Percentiles rank a stretch among this genome's conserved stretches.
Evolutionary conservation across 2,329 filamentous ascomycete genomes (phyloP).

Genomic region (Emergomyces orientalis): DNA sequence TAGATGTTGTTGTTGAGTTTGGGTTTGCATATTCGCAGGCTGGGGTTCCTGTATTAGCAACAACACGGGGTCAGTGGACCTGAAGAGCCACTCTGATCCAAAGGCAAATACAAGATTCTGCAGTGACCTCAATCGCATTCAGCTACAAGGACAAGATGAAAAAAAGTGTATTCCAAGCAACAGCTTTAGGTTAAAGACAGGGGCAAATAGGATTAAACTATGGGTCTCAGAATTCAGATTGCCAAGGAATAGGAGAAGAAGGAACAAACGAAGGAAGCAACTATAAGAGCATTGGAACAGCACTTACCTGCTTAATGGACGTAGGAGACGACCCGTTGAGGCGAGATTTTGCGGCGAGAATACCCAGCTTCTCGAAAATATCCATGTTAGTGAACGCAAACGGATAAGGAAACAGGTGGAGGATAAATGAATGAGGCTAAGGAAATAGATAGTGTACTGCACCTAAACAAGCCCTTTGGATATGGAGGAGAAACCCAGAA

Average conservation of each 20-base stretch:
- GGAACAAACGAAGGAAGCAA: neutral
- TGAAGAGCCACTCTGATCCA: neutral
- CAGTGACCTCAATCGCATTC: neutral
- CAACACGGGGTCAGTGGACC: neutral
- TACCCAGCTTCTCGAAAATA: constrained; percentile 12
- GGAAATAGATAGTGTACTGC: constrained; percentile 2
- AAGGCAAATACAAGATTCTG: neutral
- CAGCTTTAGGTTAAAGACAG: neutral
- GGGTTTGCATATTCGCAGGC: constrained; percentile 20
- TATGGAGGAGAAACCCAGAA: constrained; percentile 9
- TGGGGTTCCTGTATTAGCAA: constrained; percentile 6
- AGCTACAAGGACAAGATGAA: neutral
- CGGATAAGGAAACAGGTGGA: neutral
- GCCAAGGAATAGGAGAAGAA: neutral
- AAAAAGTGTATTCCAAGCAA: neutral
- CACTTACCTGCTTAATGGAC: neutral
- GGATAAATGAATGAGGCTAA: neutral
- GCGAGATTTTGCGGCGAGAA: constrained; percentile 8
- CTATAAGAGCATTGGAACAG: neutral
- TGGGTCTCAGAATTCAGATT: neutral
- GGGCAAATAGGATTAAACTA: neutral
- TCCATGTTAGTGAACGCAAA: constrained; percentile 11
- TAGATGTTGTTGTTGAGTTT: constrained; percentile 19
- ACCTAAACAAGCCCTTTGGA: constrained; percentile 7
- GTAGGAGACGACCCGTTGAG: neutral